Conservation (phyloP, 164 flowering plant species). For the Tetracentron sinense region DNA sequence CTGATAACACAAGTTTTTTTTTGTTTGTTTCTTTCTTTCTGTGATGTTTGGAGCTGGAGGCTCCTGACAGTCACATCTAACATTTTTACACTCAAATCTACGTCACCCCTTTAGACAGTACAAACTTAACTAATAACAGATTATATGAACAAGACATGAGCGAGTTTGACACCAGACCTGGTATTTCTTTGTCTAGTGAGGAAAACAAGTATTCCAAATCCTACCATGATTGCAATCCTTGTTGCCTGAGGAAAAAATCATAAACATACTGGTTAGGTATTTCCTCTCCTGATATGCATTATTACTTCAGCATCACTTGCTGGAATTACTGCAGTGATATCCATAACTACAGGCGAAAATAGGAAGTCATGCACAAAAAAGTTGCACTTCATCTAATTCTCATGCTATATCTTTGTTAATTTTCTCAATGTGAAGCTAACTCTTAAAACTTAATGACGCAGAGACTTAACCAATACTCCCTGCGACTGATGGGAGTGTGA, state of each 20-base stretch:
- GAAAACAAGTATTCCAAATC: constrained; percentile 57
- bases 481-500: no score
- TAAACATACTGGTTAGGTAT: not conserved
- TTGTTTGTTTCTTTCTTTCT: no score
- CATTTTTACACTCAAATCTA: not conserved
- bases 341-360: not conserved
- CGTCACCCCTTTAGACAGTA: not conserved
- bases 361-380: not conserved
- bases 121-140: not conserved
- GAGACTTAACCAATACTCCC: no score
- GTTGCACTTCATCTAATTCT: not conserved
- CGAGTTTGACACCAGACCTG: constrained; percentile 17
- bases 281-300: not conserved
- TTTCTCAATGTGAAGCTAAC: not conserved
- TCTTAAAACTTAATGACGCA: no score
- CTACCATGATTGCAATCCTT: constrained; percentile 47
- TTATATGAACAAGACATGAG: not conserved
- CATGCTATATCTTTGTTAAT: no score
- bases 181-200: constrained; percentile 45
- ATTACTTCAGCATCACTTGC: no score
- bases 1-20: no score
- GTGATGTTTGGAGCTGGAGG: no score
- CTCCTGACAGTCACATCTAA: no score
- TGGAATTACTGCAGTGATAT: not conserved
- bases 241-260: constrained; percentile 30